Evolutionary conservation across 1,139 yeast genomes (phyloP).

Genomic region (Tardiomyces depauwii): DNA sequence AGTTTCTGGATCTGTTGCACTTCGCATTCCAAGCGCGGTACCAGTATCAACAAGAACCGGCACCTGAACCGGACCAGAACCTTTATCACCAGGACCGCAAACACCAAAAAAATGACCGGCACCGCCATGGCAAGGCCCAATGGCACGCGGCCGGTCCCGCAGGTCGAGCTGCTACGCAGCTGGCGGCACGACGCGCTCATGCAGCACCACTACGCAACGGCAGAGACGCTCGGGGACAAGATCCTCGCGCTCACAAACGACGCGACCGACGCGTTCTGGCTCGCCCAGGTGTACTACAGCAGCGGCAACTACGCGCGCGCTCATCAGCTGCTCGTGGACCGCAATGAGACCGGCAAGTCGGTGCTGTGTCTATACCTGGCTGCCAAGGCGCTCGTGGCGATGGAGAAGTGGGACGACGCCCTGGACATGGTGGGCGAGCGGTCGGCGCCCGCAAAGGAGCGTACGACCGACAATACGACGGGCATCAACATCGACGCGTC

Average conservation of each 20-base stretch:
- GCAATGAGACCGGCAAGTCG: conserved; percentile 31
- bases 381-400: conserved; percentile 46
- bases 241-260: conserved; percentile 71
- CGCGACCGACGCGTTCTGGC: conserved; percentile 93
- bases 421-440: conserved; percentile 70
- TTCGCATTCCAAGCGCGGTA: no score
- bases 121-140: no score
- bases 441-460: neutral
- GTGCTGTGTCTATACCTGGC: conserved; percentile 78
- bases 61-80: no score
- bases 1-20: no score
- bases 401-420: conserved; percentile 85
- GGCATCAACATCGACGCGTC: conserved; percentile 82
- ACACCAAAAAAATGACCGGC: no score
- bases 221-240: conserved; percentile 88
- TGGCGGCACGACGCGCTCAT: conserved; percentile 93
- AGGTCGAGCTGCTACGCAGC: conserved; percentile 72
- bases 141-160: conserved; percentile 28
- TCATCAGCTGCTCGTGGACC: conserved; percentile 41
- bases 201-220: conserved; percentile 88
- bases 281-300: conserved; percentile 77
- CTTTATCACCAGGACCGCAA: no score
- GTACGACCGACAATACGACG: conserved; percentile 41
- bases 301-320: conserved; percentile 75
- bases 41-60: no score